phyloP scores from a whole-genome alignment of 163 green algal genomes.

The Scenedesmus sp. region DNA sequence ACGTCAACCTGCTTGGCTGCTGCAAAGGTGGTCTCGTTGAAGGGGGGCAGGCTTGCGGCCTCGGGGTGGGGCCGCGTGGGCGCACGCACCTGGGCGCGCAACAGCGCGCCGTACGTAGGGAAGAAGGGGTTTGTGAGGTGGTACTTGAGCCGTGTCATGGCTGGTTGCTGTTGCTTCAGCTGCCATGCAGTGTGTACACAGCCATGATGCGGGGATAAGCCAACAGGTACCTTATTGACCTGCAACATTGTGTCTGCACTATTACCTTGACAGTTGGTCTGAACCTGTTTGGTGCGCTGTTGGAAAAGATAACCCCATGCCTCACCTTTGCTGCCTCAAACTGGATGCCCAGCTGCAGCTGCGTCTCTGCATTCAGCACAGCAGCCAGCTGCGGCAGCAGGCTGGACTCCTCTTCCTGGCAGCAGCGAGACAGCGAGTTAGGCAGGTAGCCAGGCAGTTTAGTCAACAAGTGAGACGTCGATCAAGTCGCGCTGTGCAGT shows the following conservation, averaged over 20 bases:
- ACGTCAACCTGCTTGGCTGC: constrained; percentile 54
- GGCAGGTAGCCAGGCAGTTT: neutral
- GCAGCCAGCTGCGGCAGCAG: constrained; percentile 44
- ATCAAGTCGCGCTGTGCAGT: too few species aligned
- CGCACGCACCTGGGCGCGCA: constrained; percentile 51
- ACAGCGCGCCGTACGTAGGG: too few species aligned
- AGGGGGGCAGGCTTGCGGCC: constrained; percentile 34
- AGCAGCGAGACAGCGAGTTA: neutral
- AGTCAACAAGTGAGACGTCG: neutral
- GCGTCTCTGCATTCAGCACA: constrained; percentile 29
- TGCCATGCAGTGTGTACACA: too few species aligned
- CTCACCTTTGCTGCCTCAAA: constrained; percentile 59
- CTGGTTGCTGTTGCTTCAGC: too few species aligned
- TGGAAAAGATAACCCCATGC: too few species aligned
- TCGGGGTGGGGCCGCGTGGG: constrained; percentile 55
- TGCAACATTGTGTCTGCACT: too few species aligned
- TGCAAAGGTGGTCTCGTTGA: constrained; percentile 42
- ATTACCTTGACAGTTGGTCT: too few species aligned
- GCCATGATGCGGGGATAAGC: too few species aligned
- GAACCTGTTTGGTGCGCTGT: too few species aligned
- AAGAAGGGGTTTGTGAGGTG: too few species aligned
- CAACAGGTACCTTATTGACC: too few species aligned
- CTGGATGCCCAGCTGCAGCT: constrained; percentile 53
- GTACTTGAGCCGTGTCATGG: too few species aligned
- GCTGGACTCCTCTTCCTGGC: constrained; percentile 48